Evolutionary conservation across 176 grass and related monocot genomes (phyloP), one percentile per base, ranked within the genome.

Genomic region (Phyllostachys edulis): DNA sequence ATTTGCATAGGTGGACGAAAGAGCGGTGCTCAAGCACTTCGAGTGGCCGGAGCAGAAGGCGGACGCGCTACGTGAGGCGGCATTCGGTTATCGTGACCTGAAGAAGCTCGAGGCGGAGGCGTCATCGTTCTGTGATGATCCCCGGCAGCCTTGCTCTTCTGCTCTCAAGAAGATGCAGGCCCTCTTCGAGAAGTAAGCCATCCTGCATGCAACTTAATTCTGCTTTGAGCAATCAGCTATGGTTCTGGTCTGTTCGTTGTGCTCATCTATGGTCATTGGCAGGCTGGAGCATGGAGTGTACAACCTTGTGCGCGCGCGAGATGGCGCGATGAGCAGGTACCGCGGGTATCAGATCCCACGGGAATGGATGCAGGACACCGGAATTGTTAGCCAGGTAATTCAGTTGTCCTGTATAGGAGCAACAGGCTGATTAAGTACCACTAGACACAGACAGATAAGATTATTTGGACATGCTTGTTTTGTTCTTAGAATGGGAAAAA

Each of bases 11-110:
- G 96, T 99, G 63, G 96, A 96, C 29, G 96, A 99, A 44, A 87
- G 96, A 47, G 93, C 93, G 2, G 93, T 99, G 87, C 78, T 99
- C 61, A 99, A 99, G 88, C 96, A 99, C 73, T 99, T 99, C 51
- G 91, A 96, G 32, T 99, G 96, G 96, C 96, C 96, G 8, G 96
- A 99, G 78, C 84, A 90, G 52, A 99, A 96, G 90, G 93, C 93
- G 2, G 96, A 99, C 9, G 96, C 96, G 0, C 77, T 99, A 21
- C 93, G 96, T 0, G 96, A 96, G 80, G 96, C 96, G 2, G 96
- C 93, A 0, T 99, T 99, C 15, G 96, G 96, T 5, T 96, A 94
- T 65, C 89, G 83, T 2, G 96, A 99, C 77, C 73, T 99, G 32
- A 94, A 92, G 84, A 99, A 99, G 80, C 41, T 99, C 4, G 91